Percentiles rank a stretch among this genome's conserved stretches.
These are phyloP conservation scores for Aspergillus indologenus DNA, from an alignment of 495 filamentous ascomycete genomes.

Conservation along the genomic window DNA sequence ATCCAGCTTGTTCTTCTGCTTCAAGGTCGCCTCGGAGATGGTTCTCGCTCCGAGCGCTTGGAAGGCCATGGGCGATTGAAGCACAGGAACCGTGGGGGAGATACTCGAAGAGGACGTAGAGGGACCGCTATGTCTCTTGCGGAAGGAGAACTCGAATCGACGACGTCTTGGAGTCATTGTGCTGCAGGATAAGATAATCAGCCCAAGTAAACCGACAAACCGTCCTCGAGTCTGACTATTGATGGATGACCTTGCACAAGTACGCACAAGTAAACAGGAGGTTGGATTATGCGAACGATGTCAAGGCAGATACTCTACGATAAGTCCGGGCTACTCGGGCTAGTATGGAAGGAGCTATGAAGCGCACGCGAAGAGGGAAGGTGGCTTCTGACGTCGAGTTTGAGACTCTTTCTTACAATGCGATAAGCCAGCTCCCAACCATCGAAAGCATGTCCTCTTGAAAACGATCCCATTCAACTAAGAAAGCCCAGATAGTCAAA, in stretches of 20 bases:
- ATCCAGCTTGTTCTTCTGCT: conserved; percentile 17
- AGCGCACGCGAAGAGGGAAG: neutral
- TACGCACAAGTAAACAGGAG: neutral
- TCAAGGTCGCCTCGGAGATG: conserved; percentile 18
- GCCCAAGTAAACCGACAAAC: neutral
- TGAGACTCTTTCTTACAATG: neutral
- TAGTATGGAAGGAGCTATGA: neutral
- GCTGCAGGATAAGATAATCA: neutral
- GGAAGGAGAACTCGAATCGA: conserved; percentile 19
- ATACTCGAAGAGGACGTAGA: conserved; percentile 18
- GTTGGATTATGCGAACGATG: neutral
- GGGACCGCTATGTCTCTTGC: conserved; percentile 20
- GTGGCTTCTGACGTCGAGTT: neutral
- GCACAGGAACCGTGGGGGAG: conserved; percentile 20
- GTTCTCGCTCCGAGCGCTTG: conserved; percentile 14
- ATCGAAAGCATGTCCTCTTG: neutral
- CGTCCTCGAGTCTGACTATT: neutral
- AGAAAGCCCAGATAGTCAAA: conserved; percentile 36
- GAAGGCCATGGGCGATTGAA: conserved; percentile 24
- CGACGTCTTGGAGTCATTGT: conserved; percentile 17
- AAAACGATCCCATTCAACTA: conserved; percentile 10
- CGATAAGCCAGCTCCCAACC: neutral
- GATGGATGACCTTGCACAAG: neutral
- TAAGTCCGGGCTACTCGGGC: neutral
- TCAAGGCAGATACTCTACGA: neutral